Evolutionary conservation across 2,329 filamentous ascomycete species (phyloP), one percentile per base, ranked within the genome.

Genomic region (Neurospora sp.): DNA sequence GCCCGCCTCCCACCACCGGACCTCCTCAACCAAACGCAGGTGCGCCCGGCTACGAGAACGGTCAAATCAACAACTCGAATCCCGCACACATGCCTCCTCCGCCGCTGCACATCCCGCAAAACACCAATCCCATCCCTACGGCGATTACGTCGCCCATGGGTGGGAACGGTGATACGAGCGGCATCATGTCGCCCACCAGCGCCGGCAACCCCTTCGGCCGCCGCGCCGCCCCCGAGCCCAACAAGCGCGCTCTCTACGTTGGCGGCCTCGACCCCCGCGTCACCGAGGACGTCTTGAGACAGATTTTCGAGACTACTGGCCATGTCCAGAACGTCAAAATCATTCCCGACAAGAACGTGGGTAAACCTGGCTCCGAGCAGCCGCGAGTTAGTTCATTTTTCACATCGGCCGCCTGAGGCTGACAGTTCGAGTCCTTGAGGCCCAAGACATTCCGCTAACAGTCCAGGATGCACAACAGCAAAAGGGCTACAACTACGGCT

Each of bases 271-370:
- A 99, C 80, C 93, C 94, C 77, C 89, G 96, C 74, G 95, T 98
- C 73, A 97, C 95, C 39, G 95, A 98, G 82, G 95, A 98, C 79
- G 93, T 98, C 70, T 83, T 98, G 80, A 93, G 93, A 78, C 95
- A 98, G 81, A 98, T 98, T 77, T 99, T 99, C 78, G 96, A 99
- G 85, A 99, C 96, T 6, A 97, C 94, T 71, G 96, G 96, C 70
- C 96, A 99, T 82, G 96, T 99, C 74, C 91, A 97, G 83, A 97
- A 93, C 78, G 96, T 99, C 79, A 99, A 99, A 86, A 97, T 99
- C 79, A 99, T 99, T 80, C 96, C 96, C 68, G 96, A 99, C 86
- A 99, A 99, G 87, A 99, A 97, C 82, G 94, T 97, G 84, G 87
- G 93, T 89, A 72, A 37, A 17, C 46, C 37, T 23, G 41, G 40